These are phyloP conservation scores for Penicillium sp. DNA, from an alignment of 2,329 filamentous ascomycete species.

Conservation along the genomic window DNA sequence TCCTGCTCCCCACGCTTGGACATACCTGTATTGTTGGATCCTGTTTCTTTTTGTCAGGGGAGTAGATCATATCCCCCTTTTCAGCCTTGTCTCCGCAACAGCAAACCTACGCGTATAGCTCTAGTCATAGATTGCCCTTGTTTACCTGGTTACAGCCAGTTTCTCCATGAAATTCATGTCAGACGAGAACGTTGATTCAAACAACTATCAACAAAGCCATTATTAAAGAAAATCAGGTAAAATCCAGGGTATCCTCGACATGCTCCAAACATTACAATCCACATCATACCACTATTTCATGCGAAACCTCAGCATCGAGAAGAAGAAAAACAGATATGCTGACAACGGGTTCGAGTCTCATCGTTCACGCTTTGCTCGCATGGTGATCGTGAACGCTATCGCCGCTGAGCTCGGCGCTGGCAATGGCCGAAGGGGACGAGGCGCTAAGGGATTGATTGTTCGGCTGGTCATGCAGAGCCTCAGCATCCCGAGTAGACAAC, in stretches of 20 bases:
- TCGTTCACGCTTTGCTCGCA: background rate
- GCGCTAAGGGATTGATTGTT: slow-evolving; percentile 12
- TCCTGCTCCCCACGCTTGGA: slow-evolving; percentile 3
- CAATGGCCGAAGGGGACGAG: slow-evolving; percentile 6
- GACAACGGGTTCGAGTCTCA: background rate
- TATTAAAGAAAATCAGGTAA: background rate
- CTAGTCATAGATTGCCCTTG: slow-evolving; percentile 21
- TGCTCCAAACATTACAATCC: background rate
- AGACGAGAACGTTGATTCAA: background rate
- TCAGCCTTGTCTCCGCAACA: background rate
- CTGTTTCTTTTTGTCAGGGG: background rate
- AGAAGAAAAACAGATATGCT: background rate
- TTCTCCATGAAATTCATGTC: background rate
- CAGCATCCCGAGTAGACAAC: slow-evolving; percentile 15
- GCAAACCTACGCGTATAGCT: background rate
- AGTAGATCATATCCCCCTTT: background rate
- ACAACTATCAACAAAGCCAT: background rate
- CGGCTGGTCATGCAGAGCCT: slow-evolving; percentile 18
- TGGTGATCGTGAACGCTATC: slow-evolving; percentile 3
- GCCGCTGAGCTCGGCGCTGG: slow-evolving; percentile 11
- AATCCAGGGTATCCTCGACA: background rate
- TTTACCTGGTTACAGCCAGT: slow-evolving; percentile 8
- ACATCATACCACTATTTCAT: background rate
- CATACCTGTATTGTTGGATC: slow-evolving; percentile 11
- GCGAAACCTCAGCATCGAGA: background rate